Conservation (phyloP, 1,284 basidiomycete genomes). For the Ustilago esculenta region DNA sequence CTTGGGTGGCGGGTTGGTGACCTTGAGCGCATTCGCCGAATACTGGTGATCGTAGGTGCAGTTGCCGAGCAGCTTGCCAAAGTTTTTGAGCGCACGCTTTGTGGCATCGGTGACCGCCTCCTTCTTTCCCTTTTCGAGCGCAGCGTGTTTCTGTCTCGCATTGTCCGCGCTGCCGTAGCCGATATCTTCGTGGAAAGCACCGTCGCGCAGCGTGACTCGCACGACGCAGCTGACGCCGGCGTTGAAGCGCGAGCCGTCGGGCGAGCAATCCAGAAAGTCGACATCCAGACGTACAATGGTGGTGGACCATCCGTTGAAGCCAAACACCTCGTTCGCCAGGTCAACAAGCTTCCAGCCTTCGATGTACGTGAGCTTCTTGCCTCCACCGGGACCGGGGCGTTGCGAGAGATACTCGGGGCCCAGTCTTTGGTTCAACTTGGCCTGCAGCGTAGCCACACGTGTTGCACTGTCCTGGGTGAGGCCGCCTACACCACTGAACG, state of each 20-base stretch:
- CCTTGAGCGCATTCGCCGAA: constrained; percentile 81
- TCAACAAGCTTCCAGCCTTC: constrained; percentile 85
- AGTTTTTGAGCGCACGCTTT: constrained; percentile 88
- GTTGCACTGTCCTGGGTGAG: constrained; percentile 52
- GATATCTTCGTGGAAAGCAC: constrained; percentile 80
- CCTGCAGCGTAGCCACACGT: constrained; percentile 76
- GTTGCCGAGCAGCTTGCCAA: constrained; percentile 90
- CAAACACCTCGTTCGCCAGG: constrained; percentile 96
- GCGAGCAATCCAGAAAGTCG: constrained; percentile 71
- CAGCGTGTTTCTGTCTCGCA: constrained; percentile 81
- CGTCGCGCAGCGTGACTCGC: constrained; percentile 86
- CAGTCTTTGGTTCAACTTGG: constrained; percentile 83
- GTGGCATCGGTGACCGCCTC: constrained; percentile 94
- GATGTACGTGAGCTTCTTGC: constrained; percentile 84
- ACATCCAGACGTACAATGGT: constrained; percentile 81
- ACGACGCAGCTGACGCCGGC: constrained; percentile 86
- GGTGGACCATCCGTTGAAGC: constrained; percentile 97
- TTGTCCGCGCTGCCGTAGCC: constrained; percentile 91
- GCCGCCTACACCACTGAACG: constrained; percentile 20
- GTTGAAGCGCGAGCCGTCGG: constrained; percentile 73
- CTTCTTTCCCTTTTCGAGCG: constrained; percentile 97
- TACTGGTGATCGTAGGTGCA: constrained; percentile 94
- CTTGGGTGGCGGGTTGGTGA: constrained; percentile 41
- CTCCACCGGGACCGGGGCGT: constrained; percentile 81
- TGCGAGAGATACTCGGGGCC: constrained; percentile 93